phyloP scores from a whole-genome alignment of 495 filamentous ascomycete genomes.

The Glutinoglossum americanum region DNA sequence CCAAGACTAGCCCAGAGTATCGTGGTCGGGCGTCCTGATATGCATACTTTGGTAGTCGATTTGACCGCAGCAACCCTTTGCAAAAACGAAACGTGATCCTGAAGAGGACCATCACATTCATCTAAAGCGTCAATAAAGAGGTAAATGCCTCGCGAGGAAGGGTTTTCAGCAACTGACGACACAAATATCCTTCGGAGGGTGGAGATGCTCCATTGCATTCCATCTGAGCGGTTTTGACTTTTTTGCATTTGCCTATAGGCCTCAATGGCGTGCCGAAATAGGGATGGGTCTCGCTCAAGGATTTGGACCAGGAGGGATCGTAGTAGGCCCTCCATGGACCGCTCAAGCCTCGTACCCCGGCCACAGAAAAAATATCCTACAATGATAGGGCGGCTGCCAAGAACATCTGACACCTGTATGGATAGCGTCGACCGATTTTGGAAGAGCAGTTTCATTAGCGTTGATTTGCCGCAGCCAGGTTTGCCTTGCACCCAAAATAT shows the following conservation, averaged over 20 bases:
- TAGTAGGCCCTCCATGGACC: constrained; percentile 13
- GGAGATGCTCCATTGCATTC: not conserved
- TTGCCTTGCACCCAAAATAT: constrained; percentile 16
- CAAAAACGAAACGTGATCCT: constrained; percentile 11
- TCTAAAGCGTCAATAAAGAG: constrained; percentile 29
- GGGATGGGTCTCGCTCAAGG: constrained; percentile 2
- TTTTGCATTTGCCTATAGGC: not conserved
- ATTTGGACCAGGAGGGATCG: constrained; percentile 15
- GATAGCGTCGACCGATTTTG: not conserved
- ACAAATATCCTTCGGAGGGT: not conserved
- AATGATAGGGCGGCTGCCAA: constrained; percentile 5
- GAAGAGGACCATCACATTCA: constrained; percentile 18
- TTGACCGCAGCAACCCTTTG: constrained; percentile 1
- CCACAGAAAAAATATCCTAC: constrained; percentile 16
- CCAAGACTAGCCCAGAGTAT: constrained; percentile 20
- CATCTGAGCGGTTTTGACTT: not conserved
- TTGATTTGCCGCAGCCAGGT: constrained; percentile 24
- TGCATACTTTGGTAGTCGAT: constrained; percentile 22
- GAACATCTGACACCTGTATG: constrained; percentile 7
- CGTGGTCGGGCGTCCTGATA: constrained; percentile 26
- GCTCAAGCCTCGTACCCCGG: constrained; percentile 10
- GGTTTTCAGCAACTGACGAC: not conserved
- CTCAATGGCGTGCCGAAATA: constrained; percentile 1
- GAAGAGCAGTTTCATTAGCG: constrained; percentile 20
- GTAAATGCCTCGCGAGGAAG: constrained; percentile 8